phyloP scores from a whole-genome alignment of 1,139 yeast genomes.

The Geotrichum aggregatum region DNA sequence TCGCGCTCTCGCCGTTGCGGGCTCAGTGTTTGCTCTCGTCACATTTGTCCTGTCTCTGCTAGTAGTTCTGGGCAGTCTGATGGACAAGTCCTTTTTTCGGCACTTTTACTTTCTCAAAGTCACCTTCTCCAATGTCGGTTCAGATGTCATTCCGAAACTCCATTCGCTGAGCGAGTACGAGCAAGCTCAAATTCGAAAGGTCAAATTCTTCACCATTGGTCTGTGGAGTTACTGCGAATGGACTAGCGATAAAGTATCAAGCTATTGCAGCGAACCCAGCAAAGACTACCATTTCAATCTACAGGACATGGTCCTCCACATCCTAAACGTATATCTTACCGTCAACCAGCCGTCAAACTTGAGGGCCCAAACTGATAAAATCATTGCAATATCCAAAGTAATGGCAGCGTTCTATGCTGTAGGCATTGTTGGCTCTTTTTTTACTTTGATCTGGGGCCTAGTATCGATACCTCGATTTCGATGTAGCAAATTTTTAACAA shows the following conservation, averaged over 20 bases:
- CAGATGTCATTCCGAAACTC: background rate
- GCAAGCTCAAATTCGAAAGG: background rate
- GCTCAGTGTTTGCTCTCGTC: background rate
- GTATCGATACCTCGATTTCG: background rate
- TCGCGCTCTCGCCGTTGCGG: background rate
- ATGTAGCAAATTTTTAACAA: background rate
- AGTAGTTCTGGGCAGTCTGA: background rate
- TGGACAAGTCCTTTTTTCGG: background rate
- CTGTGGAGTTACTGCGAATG: background rate
- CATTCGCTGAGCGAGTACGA: background rate
- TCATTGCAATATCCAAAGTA: background rate
- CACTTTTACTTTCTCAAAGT: background rate
- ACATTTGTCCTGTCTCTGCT: background rate
- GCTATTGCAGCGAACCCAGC: background rate
- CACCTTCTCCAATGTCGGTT: background rate
- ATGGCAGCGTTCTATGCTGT: background rate
- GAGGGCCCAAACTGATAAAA: background rate
- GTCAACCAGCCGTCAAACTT: conserved; percentile 1
- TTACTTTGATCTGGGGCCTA: background rate
- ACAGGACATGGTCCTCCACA: background rate
- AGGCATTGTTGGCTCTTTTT: background rate
- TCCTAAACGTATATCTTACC: background rate
- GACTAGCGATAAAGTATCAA: background rate
- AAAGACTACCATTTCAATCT: background rate
- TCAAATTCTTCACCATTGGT: background rate